Base-by-base conservation (phyloP, 768 basidiomycete genomes). In the Auricularia heimuer region DNA sequence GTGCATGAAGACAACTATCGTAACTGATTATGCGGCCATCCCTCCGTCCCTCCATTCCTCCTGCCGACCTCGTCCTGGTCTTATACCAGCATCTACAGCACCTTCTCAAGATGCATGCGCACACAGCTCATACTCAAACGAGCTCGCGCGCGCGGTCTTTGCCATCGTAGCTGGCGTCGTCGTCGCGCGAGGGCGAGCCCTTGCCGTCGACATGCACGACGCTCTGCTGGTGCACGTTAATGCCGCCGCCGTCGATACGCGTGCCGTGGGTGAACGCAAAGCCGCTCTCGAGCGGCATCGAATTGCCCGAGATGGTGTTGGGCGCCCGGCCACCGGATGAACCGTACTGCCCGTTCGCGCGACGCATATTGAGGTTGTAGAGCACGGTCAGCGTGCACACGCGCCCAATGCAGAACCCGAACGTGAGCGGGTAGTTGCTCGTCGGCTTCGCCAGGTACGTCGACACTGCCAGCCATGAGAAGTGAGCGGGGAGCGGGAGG, bases 201-300 rank as follows among this genome's bases (percentile, higher is more conserved):
- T 51, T 24, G 56, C 56, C 34, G 29, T 60, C 56, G 34, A 60
- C 56, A 18, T 60, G 56, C 6, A 60, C 56, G 56, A 60, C 56
- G 56, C 56, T 60, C 56, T 29, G 21, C 34, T 60, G 56, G 56
- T 60, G 56, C 24, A 60, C 56, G 56, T 60, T 60, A 6, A 35
- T 10, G 18, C 11, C 47, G 18, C 11, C 16, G 16, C 21, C 47
- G 47, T 51, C 18, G 11, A 21, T 21, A 18, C 21, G 47, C 24
- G 24, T 29, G 29, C 56, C 56, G 24, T 60, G 56, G 7, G 56
- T 60, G 56, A 60, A 60, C 24, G 29, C 29, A 29, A 60, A 60
- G 24, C 56, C 56, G 24, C 29, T 60, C 29, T 60, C 56, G 56
- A 60, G 56, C 56, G 56, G 56, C 16, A 60, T 34, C 24, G 56